Conservation (phyloP, 495 filamentous ascomycete genomes). For the Xylaria cubensis region DNA sequence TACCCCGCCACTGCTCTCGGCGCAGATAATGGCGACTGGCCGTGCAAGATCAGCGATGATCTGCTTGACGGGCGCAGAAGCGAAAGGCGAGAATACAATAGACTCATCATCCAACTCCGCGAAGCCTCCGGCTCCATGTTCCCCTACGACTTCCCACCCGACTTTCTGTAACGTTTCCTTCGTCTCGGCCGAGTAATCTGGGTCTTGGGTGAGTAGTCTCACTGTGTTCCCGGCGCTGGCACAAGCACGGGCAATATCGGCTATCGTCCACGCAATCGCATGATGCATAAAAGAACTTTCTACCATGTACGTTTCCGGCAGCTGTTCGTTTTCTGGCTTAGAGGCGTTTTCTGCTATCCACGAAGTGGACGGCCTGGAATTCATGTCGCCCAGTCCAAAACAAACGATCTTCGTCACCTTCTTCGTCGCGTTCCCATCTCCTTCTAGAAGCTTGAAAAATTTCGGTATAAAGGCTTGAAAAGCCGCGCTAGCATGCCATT, state of each 20-base stretch:
- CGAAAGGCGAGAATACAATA: slow-evolving; percentile 47
- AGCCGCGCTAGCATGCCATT: not conserved
- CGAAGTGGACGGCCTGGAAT: slow-evolving; percentile 42
- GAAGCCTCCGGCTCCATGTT: slow-evolving; percentile 50
- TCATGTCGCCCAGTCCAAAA: slow-evolving; percentile 49
- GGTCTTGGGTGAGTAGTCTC: slow-evolving; percentile 47
- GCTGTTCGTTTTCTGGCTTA: slow-evolving; percentile 40
- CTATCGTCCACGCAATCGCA: slow-evolving; percentile 29
- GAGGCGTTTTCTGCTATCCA: slow-evolving; percentile 31
- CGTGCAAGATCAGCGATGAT: slow-evolving; percentile 48
- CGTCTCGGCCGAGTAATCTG: slow-evolving; percentile 43
- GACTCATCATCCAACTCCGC: slow-evolving; percentile 48
- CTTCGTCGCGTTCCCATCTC: slow-evolving; percentile 10
- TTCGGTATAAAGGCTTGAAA: slow-evolving; percentile 27
- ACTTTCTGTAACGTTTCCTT: slow-evolving; percentile 45
- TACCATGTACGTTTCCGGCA: slow-evolving; percentile 36
- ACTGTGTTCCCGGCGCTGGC: slow-evolving; percentile 29
- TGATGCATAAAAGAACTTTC: slow-evolving; percentile 12
- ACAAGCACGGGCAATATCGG: slow-evolving; percentile 19
- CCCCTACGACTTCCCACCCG: slow-evolving; percentile 48
- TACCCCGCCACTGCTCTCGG: slow-evolving; percentile 35
- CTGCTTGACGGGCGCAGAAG: slow-evolving; percentile 44
- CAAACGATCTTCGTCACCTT: slow-evolving; percentile 49
- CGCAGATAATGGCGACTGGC: slow-evolving; percentile 29
- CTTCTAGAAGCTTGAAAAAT: slow-evolving; percentile 39